Evolutionary conservation across 2,329 filamentous ascomycete species (phyloP), one percentile per base, ranked within the genome.

Genomic region (Coleophoma cylindrospora): DNA sequence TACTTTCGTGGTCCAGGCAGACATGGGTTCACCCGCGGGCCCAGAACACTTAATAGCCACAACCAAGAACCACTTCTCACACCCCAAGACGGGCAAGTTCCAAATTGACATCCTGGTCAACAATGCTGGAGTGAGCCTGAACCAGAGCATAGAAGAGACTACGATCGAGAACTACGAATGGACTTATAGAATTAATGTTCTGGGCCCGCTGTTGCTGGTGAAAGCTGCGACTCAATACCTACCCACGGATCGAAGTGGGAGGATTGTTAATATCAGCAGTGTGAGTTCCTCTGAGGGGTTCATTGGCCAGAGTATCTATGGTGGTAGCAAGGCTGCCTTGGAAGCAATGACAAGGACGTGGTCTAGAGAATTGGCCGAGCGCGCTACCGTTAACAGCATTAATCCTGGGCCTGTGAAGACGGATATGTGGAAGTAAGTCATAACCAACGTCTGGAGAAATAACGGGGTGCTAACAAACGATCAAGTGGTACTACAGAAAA

Each of bases 71-170:
- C 73, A 82, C 62, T 84, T 87, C 68, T 50, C 75, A 9, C 64
- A 75, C 50, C 73, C 77, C 27, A 70, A 54, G 56, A 51, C 61
- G 45, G 60, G 57, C 6, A 64, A 69, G 52, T 80, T 90, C 64
- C 81, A 85, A 61, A 77, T 95, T 62, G 89, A 95, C 69, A 89
- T 95, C 54, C 73, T 95, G 48, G 74, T 95, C 73, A 95, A 95
- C 77, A 95, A 95, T 67, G 90, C 91, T 32, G 91, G 89, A 48
- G 72, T 84, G 7, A 73, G 80, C 33, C 71, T 79, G 37, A 92
- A 94, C 69, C 79, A 84, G 58, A 66, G 72, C 22, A 70, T 87
- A 21, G 76, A 80, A 46, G 79, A 87, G 27, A 79, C 89, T 54
- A 79, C 77, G 4, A 64, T 75, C 6, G 74, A 75, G 12, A 79